These are phyloP conservation scores for Ceratobasidium sp. DNA, from an alignment of 1,284 basidiomycete genomes.

Conservation along the genomic window DNA sequence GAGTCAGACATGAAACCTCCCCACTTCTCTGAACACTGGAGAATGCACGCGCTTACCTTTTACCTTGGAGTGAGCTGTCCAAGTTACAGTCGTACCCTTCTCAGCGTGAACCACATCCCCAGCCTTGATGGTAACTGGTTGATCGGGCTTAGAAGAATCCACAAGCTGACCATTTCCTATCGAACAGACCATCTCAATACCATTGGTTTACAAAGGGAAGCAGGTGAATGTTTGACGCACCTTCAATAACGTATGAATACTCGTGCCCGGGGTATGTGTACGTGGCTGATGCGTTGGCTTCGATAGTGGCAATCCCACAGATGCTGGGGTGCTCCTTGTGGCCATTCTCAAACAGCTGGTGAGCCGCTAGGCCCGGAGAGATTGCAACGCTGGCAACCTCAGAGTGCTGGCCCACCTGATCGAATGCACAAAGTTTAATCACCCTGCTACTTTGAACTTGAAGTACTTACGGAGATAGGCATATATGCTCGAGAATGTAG, in stretches of 20 bases:
- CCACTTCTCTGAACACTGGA: neutral
- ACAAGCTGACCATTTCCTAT: neutral
- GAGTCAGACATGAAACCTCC: neutral
- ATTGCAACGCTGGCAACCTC: neutral
- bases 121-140: neutral
- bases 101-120: neutral
- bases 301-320: neutral
- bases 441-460: neutral
- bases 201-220: neutral
- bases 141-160: neutral
- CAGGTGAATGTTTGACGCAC: neutral
- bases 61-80: neutral
- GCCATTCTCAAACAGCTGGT: neutral
- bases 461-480: too few relatives aligned
- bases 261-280: neutral
- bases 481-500: too few relatives aligned
- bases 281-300: neutral
- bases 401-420: neutral
- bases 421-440: neutral
- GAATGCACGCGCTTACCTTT: neutral
- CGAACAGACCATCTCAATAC: neutral
- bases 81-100: neutral
- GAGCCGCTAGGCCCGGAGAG: too few relatives aligned
- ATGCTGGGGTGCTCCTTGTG: neutral
- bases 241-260: neutral